Base-by-base conservation (phyloP, 164 flowering plant genomes). In the Cinnamomum micranthum region DNA sequence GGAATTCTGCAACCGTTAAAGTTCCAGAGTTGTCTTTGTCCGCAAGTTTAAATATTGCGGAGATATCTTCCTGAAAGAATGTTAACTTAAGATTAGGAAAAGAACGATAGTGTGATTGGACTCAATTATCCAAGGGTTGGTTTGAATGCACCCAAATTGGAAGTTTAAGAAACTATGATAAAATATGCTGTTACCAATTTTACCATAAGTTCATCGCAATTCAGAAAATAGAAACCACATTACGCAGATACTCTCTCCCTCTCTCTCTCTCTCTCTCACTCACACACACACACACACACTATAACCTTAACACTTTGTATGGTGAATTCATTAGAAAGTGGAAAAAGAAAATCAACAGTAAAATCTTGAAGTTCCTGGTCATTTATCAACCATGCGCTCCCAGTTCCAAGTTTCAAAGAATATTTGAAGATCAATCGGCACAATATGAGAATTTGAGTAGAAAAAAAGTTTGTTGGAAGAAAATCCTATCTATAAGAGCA, bases 1-100 rank as follows among this genome's bases (percentile, higher is more conserved):
- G 87, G 71, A 90, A 80, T 76, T 95, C 92, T 76, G 88, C 83
- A 6, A 87, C 87, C 0, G 97, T 93, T n/a, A 95, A 89, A n/a
- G 96, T 93, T 35, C 97, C 98, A 10, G 97, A 91, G 17, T 89
- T 91, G 82, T 93, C 96, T 80, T 85, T 91, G 83, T 95, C 99
- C 1, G 98, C 95, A 79, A 90, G 91, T 13, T 65, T 76, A 74
- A 95, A 95, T 77, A 95, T 93, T 7, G 86, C 88, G 0, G 89
- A 73, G 27, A 93, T 87, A 80, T 95, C 99, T 79, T 92, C 98
- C 99, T 95, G 78, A 65, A 67, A 77, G 68, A 51, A 70, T 25
- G 64, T 24, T 60, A 28, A 64, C 74, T 62, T 23, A 17, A 27
- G 22, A 50, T 70, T n/a, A 70, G 23, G 25, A 12, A 23, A 14